phyloP scores from a whole-genome alignment of 2,329 filamentous ascomycete species.

The Grosmannia clavigera region DNA sequence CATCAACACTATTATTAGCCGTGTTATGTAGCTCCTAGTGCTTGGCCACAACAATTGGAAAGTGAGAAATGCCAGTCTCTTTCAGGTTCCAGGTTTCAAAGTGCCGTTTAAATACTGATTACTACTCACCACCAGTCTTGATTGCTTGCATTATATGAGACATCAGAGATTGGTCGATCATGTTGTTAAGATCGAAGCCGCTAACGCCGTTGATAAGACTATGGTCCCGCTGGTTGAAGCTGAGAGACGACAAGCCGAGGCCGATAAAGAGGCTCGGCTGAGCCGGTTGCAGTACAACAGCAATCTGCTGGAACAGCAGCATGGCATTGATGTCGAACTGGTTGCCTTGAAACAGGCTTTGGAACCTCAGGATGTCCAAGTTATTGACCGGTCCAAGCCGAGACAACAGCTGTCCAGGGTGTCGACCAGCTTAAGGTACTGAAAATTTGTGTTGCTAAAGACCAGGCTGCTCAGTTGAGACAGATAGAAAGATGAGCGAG shows the following conservation, averaged over 20 bases:
- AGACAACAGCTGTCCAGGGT: slow-evolving; percentile 29
- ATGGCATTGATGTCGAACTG: slow-evolving; percentile 10
- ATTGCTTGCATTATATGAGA: slow-evolving; percentile 14
- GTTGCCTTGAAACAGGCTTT: slow-evolving; percentile 20
- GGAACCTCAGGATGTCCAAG: slow-evolving; percentile 31
- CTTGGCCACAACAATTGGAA: not conserved
- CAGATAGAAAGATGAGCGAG: slow-evolving; percentile 26
- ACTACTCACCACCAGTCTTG: slow-evolving; percentile 6
- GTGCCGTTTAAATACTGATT: too few relatives aligned
- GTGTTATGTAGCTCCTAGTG: not conserved
- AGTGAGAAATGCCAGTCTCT: not conserved
- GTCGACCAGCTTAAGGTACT: slow-evolving; percentile 36
- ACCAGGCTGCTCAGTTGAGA: slow-evolving; percentile 27
- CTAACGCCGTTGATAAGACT: slow-evolving; percentile 16
- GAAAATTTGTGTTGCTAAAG: slow-evolving; percentile 27
- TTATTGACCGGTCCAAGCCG: slow-evolving; percentile 29
- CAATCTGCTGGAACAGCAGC: slow-evolving; percentile 14
- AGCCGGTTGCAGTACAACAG: slow-evolving; percentile 17
- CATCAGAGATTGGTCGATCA: slow-evolving; percentile 13
- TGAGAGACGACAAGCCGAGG: slow-evolving; percentile 17
- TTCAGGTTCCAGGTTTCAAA: too few relatives aligned
- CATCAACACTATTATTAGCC: not conserved
- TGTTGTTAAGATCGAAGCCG: slow-evolving; percentile 16
- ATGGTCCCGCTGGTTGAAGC: slow-evolving; percentile 14
- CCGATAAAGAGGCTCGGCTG: slow-evolving; percentile 16